Base-by-base conservation (phyloP, 208 protist species). In the Leishmania martiniquensis region DNA sequence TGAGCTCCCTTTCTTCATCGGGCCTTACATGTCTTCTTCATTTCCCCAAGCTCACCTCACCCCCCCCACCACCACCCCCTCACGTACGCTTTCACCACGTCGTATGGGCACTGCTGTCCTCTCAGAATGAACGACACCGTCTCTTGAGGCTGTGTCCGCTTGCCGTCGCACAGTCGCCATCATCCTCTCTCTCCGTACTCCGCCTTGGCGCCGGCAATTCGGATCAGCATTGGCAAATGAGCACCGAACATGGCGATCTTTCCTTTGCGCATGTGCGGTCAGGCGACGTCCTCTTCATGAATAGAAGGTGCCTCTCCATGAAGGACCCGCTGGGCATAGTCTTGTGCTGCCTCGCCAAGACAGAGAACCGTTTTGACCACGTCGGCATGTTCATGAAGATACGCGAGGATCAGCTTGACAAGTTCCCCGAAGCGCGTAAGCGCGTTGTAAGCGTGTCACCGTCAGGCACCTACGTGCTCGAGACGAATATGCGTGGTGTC, bases 281-380 rank as follows among this genome's bases (percentile, higher is more conserved):
- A 15, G 93, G 93, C 17, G 93, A 97, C 79, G 82, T 97, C 9
- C 55, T 97, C 32, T 89, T 97, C 34, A 95, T 97, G 90, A 93
- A 97, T 57, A 88, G 93, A 70, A 89, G 85, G 44, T 97, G 93
- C 57, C 72, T 91, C 32, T 45, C 80, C 0, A 95, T 95, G 91
- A 90, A 91, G 62, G 83, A 94, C 70, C 90, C 87, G 0, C 72
- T 97, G 1, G 84, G 79, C 9, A 87, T 91, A 9, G 82, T 78
- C 1, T 74, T 97, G 42, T 97, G 93, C 71, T 82, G 93, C 42
- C 81, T 94, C 4, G 86, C 85, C 17, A 97, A 97, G 78, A 93
- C 86, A 6, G 90, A 93, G 63, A 95, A 88, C 52, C 80, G 83
- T 22, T 97, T 93, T 74, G 93, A 97, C 67, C 93, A 97, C 62